phyloP scores from a whole-genome alignment of 2,329 filamentous ascomycete genomes.

The Diaporthe ilicicola region DNA sequence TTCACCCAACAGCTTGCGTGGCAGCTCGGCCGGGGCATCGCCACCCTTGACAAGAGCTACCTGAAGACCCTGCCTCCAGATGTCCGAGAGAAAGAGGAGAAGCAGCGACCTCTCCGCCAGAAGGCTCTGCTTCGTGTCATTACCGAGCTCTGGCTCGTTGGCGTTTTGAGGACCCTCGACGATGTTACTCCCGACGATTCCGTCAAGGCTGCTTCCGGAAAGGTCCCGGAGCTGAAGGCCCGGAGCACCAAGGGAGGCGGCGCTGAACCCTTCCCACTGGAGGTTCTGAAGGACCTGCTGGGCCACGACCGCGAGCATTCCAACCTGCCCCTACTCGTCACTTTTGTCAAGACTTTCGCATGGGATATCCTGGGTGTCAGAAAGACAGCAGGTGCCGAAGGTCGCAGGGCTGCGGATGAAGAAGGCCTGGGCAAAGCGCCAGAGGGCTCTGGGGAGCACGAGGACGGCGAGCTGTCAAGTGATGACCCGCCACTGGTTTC shows the following conservation, averaged over 20 bases:
- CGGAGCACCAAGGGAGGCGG: conserved; percentile 70
- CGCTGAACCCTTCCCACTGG: conserved; percentile 91
- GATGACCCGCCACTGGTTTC: conserved; percentile 79
- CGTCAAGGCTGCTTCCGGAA: conserved; percentile 69
- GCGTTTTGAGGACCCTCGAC: conserved; percentile 82
- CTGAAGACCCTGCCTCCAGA: conserved; percentile 83
- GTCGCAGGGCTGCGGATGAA: conserved; percentile 84
- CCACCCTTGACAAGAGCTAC: conserved; percentile 84
- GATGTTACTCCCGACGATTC: conserved; percentile 71
- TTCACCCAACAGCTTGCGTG: conserved; percentile 93
- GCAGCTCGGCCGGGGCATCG: conserved; percentile 90
- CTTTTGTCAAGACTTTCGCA: conserved; percentile 95
- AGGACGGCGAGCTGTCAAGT: conserved; percentile 50
- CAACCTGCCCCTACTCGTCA: conserved; percentile 89
- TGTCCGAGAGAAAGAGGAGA: conserved; percentile 92
- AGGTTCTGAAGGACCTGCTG: conserved; percentile 96
- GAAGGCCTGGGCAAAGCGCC: conserved; percentile 72
- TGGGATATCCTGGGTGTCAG: conserved; percentile 94
- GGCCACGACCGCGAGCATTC: conserved; percentile 92
- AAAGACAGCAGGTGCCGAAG: conserved; percentile 63
- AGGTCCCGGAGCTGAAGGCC: conserved; percentile 67
- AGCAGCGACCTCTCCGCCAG: conserved; percentile 88
- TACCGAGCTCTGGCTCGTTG: conserved; percentile 95
- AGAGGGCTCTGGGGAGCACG: conserved; percentile 54
- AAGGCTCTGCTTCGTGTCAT: conserved; percentile 87